phyloP scores from a whole-genome alignment of 2,329 filamentous ascomycete genomes.

The Sporothrix luriei region DNA sequence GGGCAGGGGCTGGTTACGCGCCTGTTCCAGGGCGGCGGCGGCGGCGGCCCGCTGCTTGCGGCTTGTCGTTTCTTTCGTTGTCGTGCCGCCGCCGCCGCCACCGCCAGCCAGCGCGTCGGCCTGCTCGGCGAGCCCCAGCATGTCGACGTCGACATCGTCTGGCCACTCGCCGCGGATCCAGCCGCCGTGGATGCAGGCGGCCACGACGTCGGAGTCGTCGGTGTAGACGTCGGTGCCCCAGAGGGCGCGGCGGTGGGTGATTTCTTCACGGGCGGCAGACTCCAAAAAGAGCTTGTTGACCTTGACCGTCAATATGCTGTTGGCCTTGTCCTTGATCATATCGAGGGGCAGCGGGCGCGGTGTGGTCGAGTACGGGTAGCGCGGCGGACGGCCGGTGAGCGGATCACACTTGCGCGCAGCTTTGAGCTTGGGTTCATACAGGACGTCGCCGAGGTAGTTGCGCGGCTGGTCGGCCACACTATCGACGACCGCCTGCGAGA shows the following conservation, averaged over 20 bases:
- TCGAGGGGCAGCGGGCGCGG: constrained; percentile 77
- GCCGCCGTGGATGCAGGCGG: constrained; percentile 88
- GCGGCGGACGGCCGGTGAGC: constrained; percentile 52
- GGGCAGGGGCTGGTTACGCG: constrained; percentile 40
- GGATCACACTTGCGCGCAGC: constrained; percentile 53
- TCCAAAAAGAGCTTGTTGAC: constrained; percentile 79
- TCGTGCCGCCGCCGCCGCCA: no score
- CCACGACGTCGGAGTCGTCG: constrained; percentile 91
- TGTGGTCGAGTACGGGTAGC: constrained; percentile 48
- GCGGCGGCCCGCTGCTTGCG: constrained; percentile 32
- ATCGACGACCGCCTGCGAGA: constrained; percentile 70
- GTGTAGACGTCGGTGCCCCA: constrained; percentile 97
- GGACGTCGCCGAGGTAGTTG: constrained; percentile 78
- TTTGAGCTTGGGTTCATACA: constrained; percentile 73
- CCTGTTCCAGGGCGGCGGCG: constrained; percentile 37
- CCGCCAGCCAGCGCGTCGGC: constrained; percentile 38
- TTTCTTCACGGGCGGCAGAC: constrained; percentile 72
- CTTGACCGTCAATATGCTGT: constrained; percentile 87
- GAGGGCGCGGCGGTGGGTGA: constrained; percentile 75
- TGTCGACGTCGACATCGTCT: constrained; percentile 69
- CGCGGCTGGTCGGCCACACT: constrained; percentile 71
- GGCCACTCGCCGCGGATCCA: constrained; percentile 90
- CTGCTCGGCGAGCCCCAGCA: constrained; percentile 61
- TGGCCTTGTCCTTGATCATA: constrained; percentile 71
- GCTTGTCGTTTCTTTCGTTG: constrained; percentile 40